Conservation (phyloP, 805 yeast species). For the Candida nemodendra region DNA sequence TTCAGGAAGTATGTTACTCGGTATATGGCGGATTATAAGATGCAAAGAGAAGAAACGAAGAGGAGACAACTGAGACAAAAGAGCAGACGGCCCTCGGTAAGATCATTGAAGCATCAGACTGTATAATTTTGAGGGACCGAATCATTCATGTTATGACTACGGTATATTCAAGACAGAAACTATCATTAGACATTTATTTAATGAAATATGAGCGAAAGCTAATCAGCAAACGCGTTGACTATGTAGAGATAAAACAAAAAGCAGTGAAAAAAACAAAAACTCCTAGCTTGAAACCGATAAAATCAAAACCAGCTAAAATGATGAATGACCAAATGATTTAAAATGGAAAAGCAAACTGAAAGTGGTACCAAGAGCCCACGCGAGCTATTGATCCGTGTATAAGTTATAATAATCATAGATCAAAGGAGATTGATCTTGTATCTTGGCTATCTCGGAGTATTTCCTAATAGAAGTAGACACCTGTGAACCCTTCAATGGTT, state of each 20-base stretch:
- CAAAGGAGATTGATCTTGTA: background rate
- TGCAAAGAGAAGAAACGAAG: background rate
- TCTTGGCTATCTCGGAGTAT: background rate
- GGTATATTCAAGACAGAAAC: too few relatives aligned
- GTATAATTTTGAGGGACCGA: too few relatives aligned
- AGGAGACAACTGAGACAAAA: background rate
- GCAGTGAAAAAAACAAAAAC: background rate
- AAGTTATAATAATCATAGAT: too few relatives aligned
- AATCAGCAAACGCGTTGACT: too few relatives aligned
- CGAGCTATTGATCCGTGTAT: background rate
- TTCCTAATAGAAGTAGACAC: background rate
- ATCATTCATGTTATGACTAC: too few relatives aligned
- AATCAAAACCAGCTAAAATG: slow-evolving; percentile 1
- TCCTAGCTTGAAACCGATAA: too few relatives aligned
- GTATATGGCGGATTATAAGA: slow-evolving; percentile 6
- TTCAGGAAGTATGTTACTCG: slow-evolving; percentile 8
- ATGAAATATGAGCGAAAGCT: too few relatives aligned
- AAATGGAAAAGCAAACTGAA: background rate
- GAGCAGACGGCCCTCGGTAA: background rate
- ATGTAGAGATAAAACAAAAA: slow-evolving; percentile 3
- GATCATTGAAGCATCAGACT: too few relatives aligned
- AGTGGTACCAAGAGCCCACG: background rate
- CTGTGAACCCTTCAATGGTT: background rate
- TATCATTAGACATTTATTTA: too few relatives aligned
- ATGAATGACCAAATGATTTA: background rate